These are phyloP conservation scores for Nyctanthes arbortristis DNA, from an alignment of 257 asterid genomes.

Conservation along the genomic window DNA sequence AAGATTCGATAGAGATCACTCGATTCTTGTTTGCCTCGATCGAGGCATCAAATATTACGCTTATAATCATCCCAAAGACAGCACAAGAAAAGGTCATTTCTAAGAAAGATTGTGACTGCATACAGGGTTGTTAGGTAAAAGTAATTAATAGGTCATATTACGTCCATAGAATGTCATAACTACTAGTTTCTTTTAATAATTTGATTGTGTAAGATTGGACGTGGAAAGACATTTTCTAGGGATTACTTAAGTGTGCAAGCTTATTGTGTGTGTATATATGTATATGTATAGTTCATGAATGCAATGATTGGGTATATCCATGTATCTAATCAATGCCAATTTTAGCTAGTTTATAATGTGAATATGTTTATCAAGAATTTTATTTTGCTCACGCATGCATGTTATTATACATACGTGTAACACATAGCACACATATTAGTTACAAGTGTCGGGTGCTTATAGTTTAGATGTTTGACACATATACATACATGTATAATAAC, in stretches of 20 bases:
- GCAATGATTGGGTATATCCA: no score
- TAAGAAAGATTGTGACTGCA: not conserved
- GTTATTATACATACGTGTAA: no score
- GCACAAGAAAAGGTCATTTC: not conserved
- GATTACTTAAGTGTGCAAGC: not conserved
- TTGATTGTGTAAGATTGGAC: not conserved
- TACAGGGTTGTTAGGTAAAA: not conserved
- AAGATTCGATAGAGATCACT: not conserved
- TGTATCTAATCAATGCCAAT: no score
- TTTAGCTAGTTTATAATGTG: no score
- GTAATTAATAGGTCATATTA: not conserved
- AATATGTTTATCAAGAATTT: no score
- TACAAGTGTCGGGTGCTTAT: no score
- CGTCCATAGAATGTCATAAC: not conserved
- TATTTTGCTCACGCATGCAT: no score
- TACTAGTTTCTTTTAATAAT: not conserved
- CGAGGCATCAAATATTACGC: not conserved
- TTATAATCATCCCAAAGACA: not conserved
- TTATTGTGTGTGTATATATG: no score
- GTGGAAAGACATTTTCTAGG: not conserved
- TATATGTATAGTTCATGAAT: no score
- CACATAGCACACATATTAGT: no score
- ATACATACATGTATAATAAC: no score
- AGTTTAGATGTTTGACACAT: no score
- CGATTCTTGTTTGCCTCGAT: slow-evolving; percentile 8